These are phyloP conservation scores for Cytidiella melzeri DNA, from an alignment of 768 basidiomycete species.

Conservation along the genomic window DNA sequence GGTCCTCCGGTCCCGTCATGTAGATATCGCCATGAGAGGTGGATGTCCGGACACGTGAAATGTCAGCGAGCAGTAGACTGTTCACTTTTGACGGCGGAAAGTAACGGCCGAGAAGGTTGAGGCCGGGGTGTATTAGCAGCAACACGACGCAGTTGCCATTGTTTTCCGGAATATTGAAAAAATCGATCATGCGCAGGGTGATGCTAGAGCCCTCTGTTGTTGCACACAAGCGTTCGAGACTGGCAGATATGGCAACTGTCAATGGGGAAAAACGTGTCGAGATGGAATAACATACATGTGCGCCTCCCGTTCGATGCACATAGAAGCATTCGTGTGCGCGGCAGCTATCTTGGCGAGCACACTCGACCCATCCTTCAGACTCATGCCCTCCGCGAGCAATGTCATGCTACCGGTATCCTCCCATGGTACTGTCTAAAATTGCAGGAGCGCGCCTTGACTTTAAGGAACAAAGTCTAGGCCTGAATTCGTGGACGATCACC, in stretches of 20 bases:
- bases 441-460: too few species aligned
- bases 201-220: conserved; percentile 47
- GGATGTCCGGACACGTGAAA: conserved; percentile 35
- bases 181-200: conserved; percentile 54
- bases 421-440: conserved; percentile 60
- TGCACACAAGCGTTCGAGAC: conserved; percentile 44
- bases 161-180: conserved; percentile 57
- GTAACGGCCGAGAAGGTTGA: conserved; percentile 65
- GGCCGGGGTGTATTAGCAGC: conserved; percentile 64
- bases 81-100: conserved; percentile 62
- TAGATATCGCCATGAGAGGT: conserved; percentile 43
- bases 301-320: conserved; percentile 67
- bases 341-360: conserved; percentile 71
- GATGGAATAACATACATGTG: conserved; percentile 47
- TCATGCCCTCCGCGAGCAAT: conserved; percentile 59
- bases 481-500: conserved; percentile 15
- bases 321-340: conserved; percentile 65
- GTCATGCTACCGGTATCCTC: conserved; percentile 72
- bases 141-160: conserved; percentile 66
- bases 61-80: conserved; percentile 56
- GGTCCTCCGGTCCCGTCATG: conserved; percentile 44
- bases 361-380: conserved; percentile 61
- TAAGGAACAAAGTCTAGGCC: too few species aligned
- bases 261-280: neutral
- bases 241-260: conserved; percentile 18